Conservation (phyloP, 805 yeast genomes). For the Candida jianshihensis region DNA sequence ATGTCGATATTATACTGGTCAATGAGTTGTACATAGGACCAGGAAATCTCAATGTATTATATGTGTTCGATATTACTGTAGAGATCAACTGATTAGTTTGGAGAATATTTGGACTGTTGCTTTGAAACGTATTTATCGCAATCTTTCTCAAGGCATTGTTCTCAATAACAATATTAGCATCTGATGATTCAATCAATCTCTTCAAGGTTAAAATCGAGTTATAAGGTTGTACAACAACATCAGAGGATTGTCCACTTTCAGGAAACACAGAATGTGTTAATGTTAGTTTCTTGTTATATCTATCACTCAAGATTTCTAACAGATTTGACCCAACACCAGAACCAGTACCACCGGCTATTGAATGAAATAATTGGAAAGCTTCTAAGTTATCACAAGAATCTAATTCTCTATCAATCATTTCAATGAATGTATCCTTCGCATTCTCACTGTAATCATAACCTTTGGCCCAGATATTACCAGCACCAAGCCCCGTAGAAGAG, state of each 20-base stretch:
- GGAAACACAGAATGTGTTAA: slow-evolving; percentile 89
- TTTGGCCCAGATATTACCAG: slow-evolving; percentile 93
- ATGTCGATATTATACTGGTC: slow-evolving; percentile 71
- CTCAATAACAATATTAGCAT: slow-evolving; percentile 84
- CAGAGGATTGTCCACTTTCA: slow-evolving; percentile 69
- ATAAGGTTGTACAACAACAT: slow-evolving; percentile 97
- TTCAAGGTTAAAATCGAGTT: slow-evolving; percentile 79
- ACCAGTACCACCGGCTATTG: slow-evolving; percentile 99
- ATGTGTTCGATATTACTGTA: slow-evolving; percentile 73
- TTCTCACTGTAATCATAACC: slow-evolving; percentile 75
- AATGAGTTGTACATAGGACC: slow-evolving; percentile 84
- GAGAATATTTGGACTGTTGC: slow-evolving; percentile 56
- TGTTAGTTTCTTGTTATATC: slow-evolving; percentile 74
- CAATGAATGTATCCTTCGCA: slow-evolving; percentile 66
- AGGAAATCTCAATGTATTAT: slow-evolving; percentile 87
- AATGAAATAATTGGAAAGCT: slow-evolving; percentile 85
- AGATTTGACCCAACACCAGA: slow-evolving; percentile 87
- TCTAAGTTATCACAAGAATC: slow-evolving; percentile 87
- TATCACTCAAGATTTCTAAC: slow-evolving; percentile 71
- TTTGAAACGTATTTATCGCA: slow-evolving; percentile 55
- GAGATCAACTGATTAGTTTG: slow-evolving; percentile 84
- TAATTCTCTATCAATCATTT: slow-evolving; percentile 81
- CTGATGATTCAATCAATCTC: slow-evolving; percentile 77
- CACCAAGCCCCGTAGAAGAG: slow-evolving; percentile 81
- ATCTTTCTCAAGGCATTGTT: slow-evolving; percentile 75